Evolutionary conservation across 2,329 filamentous ascomycete species (phyloP), one percentile per base, ranked within the genome.

Genomic region (Claviceps lovelessii): DNA sequence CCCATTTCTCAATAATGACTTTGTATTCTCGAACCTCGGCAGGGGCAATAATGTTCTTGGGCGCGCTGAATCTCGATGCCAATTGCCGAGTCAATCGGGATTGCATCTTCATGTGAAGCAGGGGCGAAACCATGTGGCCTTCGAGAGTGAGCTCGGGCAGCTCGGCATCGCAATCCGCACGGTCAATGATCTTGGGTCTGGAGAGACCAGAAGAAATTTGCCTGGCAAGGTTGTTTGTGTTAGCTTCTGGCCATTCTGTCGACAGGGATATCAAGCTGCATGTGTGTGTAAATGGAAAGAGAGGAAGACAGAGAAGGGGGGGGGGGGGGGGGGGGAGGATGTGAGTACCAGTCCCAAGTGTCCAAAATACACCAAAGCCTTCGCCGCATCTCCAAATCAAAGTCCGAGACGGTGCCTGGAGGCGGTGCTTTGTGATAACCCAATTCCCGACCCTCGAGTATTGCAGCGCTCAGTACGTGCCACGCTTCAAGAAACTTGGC

Each of bases 1-100:
- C 66, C 68, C 74, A 76, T 1, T 64, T 63, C n/a, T 72, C 65
- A 23, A 72, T 69, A 11, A 65, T 61, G 8, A 51, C 54, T 45
- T 53, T 65, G 47, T 64, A 65, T 35, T 63, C 62, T 29, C 54
- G 56, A 7, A 64, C 58, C 15, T 71, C 61, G 10, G 64, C 54
- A 1, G 62, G 61, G 8, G 60, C 57, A 39, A 60, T 61, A 37
- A 65, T 58, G 41, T 63, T 62, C 49, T 61, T 62, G 13, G 64
- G 62, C 8, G 61, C 59, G 17, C 59, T 58, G 45, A 66, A 67
- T 19, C 61, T 58, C 9, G 58, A 51, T 5, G 61, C 61, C 23
- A 66, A 50, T 31, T 56, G 56, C 19, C 58, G 58, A 5, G 63
- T 63, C 9, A 66, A 53, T 17, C 60, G 58, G 4, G 62, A 63